Evolutionary conservation across 495 filamentous ascomycete species (phyloP), one percentile per base, ranked within the genome.

Genomic region (Penicillium desertorum): DNA sequence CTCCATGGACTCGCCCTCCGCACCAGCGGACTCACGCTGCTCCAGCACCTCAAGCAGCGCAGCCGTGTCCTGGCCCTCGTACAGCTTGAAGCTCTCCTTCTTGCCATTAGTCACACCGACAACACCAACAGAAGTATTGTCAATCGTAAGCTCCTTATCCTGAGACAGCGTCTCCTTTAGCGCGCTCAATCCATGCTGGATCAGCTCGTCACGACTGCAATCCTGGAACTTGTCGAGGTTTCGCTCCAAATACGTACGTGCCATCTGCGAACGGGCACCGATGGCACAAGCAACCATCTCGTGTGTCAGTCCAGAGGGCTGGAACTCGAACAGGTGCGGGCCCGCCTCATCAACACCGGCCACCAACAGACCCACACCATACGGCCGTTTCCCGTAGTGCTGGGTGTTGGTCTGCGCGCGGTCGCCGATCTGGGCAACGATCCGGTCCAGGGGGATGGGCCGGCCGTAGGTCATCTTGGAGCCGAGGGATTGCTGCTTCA

Each of bases 361-460:
- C 48, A 98, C 87, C 32, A 98, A 83, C 39, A 98, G 81, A 1
- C 94, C 94, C 16, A 98, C 93, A 68, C 94, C 94, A 75, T 98
- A 98, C 11, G 94, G 94, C 55, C 94, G 88, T 73, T 91, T 92
- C 60, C 93, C 93, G 79, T 96, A 96, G 66, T 95, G 88, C 77
- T 98, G 94, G 53, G 94, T 98, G 81, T 98, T 96, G 62, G 87
- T 88, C 78, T 98, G 94, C 37, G 94, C 94, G 75, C 96, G 93
- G 76, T 96, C 91, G 64, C 87, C 93, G 70, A 98, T 97, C 72
- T 91, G 86, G 22, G 82, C 79, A 51, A 96, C 91, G 62, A 97
- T 89, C 30, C 88, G 87, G 69, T 90, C 85, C 70, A 98, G 78
- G 16, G 89, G 89, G 65, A 98, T 92, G 55, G 91, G 85, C 48